Evolutionary conservation across 2,329 filamentous ascomycete genomes (phyloP).

Genomic region (Saccharata proteae): DNA sequence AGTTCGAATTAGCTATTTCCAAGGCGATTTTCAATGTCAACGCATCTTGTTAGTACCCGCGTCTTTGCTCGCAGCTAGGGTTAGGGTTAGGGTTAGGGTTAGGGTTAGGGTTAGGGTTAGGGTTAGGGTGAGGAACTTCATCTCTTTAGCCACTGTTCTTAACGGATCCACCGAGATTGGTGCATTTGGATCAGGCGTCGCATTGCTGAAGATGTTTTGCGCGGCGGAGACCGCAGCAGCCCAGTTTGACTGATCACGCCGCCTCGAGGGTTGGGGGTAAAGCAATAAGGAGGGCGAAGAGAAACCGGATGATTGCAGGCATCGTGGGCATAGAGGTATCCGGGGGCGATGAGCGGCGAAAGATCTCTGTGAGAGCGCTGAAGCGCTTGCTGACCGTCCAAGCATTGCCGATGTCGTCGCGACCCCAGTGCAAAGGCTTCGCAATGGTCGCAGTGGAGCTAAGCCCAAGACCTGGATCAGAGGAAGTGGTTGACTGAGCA

Average conservation of each 20-base stretch:
- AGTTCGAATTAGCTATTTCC: too few species aligned
- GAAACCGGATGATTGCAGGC: conserved; percentile 13
- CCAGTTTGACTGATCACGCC: conserved; percentile 53
- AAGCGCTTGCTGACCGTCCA: conserved; percentile 21
- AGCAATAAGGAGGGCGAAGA: conserved; percentile 13
- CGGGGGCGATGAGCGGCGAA: conserved; percentile 12
- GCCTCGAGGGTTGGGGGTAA: conserved; percentile 26
- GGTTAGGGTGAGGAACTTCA: conserved; percentile 94
- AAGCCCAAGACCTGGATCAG: conserved; percentile 3
- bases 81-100: too few species aligned
- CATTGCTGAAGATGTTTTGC: conserved; percentile 59
- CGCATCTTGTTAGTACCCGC: too few species aligned
- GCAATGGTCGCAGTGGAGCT: neutral
- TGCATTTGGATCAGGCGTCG: conserved; percentile 43
- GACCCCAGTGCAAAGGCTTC: conserved; percentile 1
- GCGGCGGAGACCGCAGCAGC: conserved; percentile 58
- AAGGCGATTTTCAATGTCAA: too few species aligned
- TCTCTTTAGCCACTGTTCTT: conserved; percentile 83
- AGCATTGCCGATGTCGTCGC: conserved; percentile 10
- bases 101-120: too few species aligned
- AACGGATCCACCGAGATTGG: conserved; percentile 76
- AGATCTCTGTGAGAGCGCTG: conserved; percentile 20
- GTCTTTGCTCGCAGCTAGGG: too few species aligned
- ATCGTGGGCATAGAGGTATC: conserved; percentile 18
- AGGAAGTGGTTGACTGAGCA: too few species aligned